Evolutionary conservation across 2,329 filamentous ascomycete species (phyloP).

Genomic region (Colletotrichum magnum): DNA sequence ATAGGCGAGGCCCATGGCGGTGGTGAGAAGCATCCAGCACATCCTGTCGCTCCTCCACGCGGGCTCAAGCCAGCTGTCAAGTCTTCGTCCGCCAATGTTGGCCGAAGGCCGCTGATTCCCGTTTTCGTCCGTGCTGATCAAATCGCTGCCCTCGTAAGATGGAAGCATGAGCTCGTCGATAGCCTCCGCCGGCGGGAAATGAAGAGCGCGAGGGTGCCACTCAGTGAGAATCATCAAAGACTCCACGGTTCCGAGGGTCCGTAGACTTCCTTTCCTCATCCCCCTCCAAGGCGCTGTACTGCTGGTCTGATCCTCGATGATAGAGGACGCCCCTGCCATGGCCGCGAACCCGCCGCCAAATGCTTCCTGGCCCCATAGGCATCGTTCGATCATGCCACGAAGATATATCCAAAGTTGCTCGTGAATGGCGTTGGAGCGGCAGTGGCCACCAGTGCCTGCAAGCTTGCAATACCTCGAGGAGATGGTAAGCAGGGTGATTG

Average conservation of each 20-base stretch:
- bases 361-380: conserved; percentile 96
- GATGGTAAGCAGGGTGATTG: conserved; percentile 91
- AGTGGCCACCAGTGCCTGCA: conserved; percentile 83
- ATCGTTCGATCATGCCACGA: conserved; percentile 93
- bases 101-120: conserved; percentile 59
- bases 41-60: conserved; percentile 95
- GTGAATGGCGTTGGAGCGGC: conserved; percentile 91
- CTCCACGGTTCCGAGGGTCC: conserved; percentile 94
- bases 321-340: conserved; percentile 34
- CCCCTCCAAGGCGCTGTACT: conserved; percentile 80
- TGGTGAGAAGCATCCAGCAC: conserved; percentile 98
- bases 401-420: conserved; percentile 96
- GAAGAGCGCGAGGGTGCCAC: conserved; percentile 94
- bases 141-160: conserved; percentile 65
- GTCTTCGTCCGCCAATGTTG: conserved; percentile 84
- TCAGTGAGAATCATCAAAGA: conserved; percentile 94
- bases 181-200: conserved; percentile 89
- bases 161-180: conserved; percentile 79
- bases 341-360: conserved; percentile 84
- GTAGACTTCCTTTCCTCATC: conserved; percentile 81
- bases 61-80: conserved; percentile 96
- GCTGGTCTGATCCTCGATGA: conserved; percentile 69
- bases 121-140: conserved; percentile 60
- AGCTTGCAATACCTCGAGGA: conserved; percentile 89
- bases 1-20: conserved; percentile 89